Conservation (phyloP, 805 yeast genomes). For the Candida schatavii region DNA sequence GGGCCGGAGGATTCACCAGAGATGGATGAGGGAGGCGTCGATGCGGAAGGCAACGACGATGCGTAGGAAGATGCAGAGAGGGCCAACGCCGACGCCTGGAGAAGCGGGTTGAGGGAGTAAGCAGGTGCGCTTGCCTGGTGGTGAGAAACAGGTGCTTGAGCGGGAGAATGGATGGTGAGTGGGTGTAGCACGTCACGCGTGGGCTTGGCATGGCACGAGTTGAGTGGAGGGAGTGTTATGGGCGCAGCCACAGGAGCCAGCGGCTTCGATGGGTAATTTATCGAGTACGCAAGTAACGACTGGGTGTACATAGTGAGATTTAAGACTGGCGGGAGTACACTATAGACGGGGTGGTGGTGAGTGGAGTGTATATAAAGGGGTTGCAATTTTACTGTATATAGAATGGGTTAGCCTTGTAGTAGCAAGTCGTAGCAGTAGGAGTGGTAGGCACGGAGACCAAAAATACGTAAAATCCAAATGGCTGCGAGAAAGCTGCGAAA, state of each 20-base stretch:
- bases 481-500: no score
- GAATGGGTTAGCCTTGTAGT: no score
- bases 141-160: background rate
- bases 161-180: background rate
- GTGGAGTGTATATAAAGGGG: background rate
- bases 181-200: constrained; percentile 3
- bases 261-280: constrained; percentile 3
- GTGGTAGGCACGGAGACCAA: no score
- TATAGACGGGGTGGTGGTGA: background rate
- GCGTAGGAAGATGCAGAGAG: constrained; percentile 2
- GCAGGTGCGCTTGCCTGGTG: no score
- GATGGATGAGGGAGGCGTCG: background rate
- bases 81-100: constrained; percentile 1
- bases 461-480: no score
- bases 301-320: constrained; percentile 3
- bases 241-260: constrained; percentile 1
- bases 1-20: background rate
- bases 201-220: background rate
- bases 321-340: no score
- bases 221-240: constrained; percentile 2
- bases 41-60: constrained; percentile 1
- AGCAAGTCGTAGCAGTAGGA: no score
- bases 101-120: constrained; percentile 1
- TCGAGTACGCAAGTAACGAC: constrained; percentile 5
- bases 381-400: no score